Base-by-base conservation (phyloP, 1,284 basidiomycete genomes). In the Leccinum fuscescens region DNA sequence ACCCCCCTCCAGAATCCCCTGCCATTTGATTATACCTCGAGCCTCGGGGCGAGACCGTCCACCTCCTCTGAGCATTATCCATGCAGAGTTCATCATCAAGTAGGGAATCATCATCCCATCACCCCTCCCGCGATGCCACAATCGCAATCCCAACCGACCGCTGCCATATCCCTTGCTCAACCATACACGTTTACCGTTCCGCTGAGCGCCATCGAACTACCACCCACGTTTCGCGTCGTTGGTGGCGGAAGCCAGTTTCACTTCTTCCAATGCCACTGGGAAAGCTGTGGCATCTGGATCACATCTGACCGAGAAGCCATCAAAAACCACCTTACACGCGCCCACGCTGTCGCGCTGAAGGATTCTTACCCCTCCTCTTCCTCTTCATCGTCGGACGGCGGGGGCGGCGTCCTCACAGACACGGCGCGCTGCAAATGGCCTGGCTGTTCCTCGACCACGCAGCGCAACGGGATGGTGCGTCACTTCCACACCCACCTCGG, bases 251-350 rank as follows among this genome's bases (percentile, higher is more conserved):
- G 44, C 15, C 48, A 22, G 3, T 4, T 51, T 6, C 29, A n/a
- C 0, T 72, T 70, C 48, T 70, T 72, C 46, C 57, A n/a, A 14
- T 70, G 69, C 22, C 31, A 31, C 6, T 73, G 69, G 68, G 29
- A 39, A 4, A 12, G 29, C 29, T 70, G 69, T 4, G 39, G 55
- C 0, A 46, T 51, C 3, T 70, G 69, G 69, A 67, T 70, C 55
- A 52, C 68, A 3, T 62, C 59, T 1, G 57, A 64, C 1, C 63
- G 61, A 20, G 61, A 61, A 22, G 60, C 59, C 1, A 51, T 73
- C 37, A 67, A 44, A 49, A 4, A 44, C 33, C 69, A 70, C 55
- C 24, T 70, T 27, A 11, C n/a, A 1, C n/a, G 24, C 42, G 12
- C 12, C 5, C 69, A 70, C n/a, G 12, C 51, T 27, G 56, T 71